Evolutionary conservation across 345 rosid genomes (phyloP), one percentile per base, ranked within the genome.

Genomic region (Viola odorata): DNA sequence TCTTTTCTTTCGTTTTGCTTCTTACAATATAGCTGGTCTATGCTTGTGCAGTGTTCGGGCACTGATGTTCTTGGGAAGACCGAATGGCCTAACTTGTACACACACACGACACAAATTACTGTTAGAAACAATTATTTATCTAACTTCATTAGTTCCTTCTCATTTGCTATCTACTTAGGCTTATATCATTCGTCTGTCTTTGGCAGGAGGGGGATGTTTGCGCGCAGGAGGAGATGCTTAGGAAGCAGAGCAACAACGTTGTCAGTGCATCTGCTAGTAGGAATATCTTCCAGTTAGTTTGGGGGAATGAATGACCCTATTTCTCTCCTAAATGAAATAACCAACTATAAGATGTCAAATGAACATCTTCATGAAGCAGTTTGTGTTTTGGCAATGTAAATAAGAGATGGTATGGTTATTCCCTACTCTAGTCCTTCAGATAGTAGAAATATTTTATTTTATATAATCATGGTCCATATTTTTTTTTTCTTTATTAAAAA

Each of bases 201-300:
- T 55, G 32, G 13, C 63, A 85, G 95, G 95, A 81, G 12, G 95
- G 85, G 12, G 82, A 85, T 70, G 66, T 71, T 16, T 17, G 60
- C 53, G 89, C 82, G 0, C 95, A 87, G 73, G 87, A 78, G 64
- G 85, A 81, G 61, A 76, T 85, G 95, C 95, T 87, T 16, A 65
- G 71, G 67, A 81, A 73, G 77, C 82, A 75, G 75, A 83, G 85
- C 58, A 83, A 81, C 68, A 77, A 70, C 44, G 58, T 61, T 53
- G 70, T 87, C 58, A 76, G 63, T 55, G 70, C 80, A 50, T 65
- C 63, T 69, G 88, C 88, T 14, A 87, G 91, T 59, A 80, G 69
- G 65, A 82, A 82, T 58, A 82, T 84, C 63, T 87, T 80, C 67
- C 77, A 61, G 45, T 67, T 84, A 60, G 82, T 87, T 51, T 87